Conservation (phyloP, 257 asterid species). For the Paulownia fortunei region DNA sequence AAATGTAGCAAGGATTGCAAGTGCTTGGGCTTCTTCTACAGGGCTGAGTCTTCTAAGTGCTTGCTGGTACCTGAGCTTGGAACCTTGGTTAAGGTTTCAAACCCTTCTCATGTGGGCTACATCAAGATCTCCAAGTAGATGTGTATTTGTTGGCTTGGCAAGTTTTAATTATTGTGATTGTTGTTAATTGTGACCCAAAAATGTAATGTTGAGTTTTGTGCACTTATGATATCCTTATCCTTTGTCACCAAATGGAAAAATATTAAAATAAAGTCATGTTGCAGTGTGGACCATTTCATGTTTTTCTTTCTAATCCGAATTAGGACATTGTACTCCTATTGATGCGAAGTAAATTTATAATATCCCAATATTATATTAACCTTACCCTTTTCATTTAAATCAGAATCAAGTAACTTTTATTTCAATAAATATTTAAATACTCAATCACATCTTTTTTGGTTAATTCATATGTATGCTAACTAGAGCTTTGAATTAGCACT, state of each 20-base stretch:
- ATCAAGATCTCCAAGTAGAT: conserved; percentile 13
- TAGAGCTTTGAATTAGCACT: not conserved
- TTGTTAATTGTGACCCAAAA: not conserved
- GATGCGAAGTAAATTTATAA: too few species aligned
- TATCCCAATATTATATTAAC: too few species aligned
- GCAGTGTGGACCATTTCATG: not conserved
- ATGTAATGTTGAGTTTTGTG: too few species aligned
- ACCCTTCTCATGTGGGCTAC: conserved; percentile 6
- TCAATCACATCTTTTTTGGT: too few species aligned
- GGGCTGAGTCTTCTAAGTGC: conserved; percentile 35
- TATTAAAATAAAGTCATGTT: too few species aligned
- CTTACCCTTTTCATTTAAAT: too few species aligned
- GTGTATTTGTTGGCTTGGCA: not conserved
- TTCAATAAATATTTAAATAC: too few species aligned
- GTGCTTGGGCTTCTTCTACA: conserved; percentile 48
- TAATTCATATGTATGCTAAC: too few species aligned
- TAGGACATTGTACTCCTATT: too few species aligned
- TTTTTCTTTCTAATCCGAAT: not conserved
- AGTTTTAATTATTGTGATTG: not conserved
- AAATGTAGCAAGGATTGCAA: conserved; percentile 43
- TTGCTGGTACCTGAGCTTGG: conserved; percentile 43
- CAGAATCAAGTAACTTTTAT: too few species aligned
- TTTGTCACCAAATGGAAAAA: too few species aligned
- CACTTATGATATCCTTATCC: too few species aligned
- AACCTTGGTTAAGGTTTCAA: conserved; percentile 21